Evolutionary conservation across 495 filamentous ascomycete genomes (phyloP).

Genomic region (Pyrenopolyporus hunteri): DNA sequence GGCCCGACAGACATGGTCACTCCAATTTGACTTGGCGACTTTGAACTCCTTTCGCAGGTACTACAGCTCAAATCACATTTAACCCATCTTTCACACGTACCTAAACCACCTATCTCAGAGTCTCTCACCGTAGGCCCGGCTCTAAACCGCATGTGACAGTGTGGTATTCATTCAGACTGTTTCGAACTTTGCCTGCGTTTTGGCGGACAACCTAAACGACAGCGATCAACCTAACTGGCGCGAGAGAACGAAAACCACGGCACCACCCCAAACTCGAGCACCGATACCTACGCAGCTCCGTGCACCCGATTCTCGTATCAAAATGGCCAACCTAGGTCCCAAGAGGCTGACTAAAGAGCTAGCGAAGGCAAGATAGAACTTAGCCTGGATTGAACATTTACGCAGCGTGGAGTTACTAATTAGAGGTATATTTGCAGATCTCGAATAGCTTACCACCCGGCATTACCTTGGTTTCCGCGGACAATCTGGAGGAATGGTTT

Average conservation of each 20-base stretch:
- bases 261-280: not conserved
- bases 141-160: not conserved
- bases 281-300: slow-evolving; percentile 1
- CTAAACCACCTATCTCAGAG: slow-evolving; percentile 1
- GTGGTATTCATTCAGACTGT: slow-evolving; percentile 11
- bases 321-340: slow-evolving; percentile 53
- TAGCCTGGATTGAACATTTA: not conserved
- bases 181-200: slow-evolving; percentile 4
- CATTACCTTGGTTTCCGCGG: slow-evolving; percentile 78
- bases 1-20: slow-evolving; percentile 6
- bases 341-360: slow-evolving; percentile 61
- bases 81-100: not conserved
- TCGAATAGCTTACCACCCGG: slow-evolving; percentile 66
- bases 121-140: not conserved
- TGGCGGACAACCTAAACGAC: not conserved
- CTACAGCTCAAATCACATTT: not conserved
- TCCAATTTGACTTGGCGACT: slow-evolving; percentile 13
- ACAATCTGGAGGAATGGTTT: slow-evolving; percentile 87
- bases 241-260: not conserved
- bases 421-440: slow-evolving; percentile 48
- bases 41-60: not conserved
- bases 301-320: slow-evolving; percentile 8
- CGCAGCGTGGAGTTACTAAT: slow-evolving; percentile 8
- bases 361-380: slow-evolving; percentile 49
- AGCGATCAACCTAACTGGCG: not conserved